phyloP scores from a whole-genome alignment of 1,284 basidiomycete genomes.

The Moesziomyces sp. region DNA sequence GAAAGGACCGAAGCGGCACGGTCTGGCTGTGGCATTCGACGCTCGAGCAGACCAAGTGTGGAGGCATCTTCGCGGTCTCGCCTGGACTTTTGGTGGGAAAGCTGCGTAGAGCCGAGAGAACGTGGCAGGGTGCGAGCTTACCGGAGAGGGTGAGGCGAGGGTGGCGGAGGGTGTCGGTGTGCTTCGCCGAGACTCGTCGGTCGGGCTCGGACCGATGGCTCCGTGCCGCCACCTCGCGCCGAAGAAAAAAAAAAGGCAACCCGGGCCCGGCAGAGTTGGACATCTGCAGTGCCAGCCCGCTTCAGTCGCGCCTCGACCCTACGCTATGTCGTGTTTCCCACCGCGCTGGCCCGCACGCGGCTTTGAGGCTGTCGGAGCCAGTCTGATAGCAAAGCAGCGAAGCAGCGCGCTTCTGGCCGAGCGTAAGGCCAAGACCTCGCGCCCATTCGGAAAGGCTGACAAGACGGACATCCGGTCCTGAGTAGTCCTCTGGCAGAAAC shows the following conservation, averaged over 20 bases:
- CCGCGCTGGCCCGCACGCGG: too few species aligned
- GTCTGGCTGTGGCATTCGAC: background rate
- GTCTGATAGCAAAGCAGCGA: too few species aligned
- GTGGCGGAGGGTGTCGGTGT: conserved; percentile 5
- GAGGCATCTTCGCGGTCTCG: background rate
- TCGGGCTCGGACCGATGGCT: conserved; percentile 27
- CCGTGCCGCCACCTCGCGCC: background rate
- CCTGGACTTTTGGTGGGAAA: background rate
- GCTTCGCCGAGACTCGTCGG: conserved; percentile 12
- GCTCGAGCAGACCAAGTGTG: background rate
- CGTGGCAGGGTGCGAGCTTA: background rate
- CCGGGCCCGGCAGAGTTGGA: background rate
- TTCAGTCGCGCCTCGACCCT: too few species aligned
- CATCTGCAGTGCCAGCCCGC: background rate
- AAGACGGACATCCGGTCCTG: too few species aligned
- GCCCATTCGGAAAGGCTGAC: too few species aligned
- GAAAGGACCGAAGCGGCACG: conserved; percentile 1
- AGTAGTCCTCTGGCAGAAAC: background rate
- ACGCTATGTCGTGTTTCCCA: too few species aligned
- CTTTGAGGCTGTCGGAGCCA: too few species aligned
- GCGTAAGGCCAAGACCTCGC: too few species aligned
- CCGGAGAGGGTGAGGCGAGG: too few species aligned
- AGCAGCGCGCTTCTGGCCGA: too few species aligned
- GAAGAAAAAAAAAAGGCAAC: too few species aligned
- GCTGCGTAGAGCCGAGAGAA: conserved; percentile 1